phyloP scores from a whole-genome alignment of 169 alveolate species.

The Eimeria maxima region DNA sequence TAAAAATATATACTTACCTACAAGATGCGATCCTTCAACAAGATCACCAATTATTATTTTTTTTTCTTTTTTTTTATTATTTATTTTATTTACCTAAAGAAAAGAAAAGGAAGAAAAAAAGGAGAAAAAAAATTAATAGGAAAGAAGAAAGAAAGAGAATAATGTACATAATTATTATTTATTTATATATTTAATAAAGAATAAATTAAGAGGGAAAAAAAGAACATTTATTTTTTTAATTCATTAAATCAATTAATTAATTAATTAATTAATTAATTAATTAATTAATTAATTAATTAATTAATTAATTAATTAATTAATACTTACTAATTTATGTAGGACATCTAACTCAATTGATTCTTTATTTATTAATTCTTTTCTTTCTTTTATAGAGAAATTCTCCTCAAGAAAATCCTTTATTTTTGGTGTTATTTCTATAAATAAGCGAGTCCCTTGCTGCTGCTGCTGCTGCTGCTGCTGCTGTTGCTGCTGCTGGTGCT shows the following conservation, averaged over 20 bases:
- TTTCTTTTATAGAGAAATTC: neutral
- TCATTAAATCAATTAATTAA: too few relatives aligned
- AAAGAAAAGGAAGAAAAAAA: neutral
- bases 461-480: conserved; percentile 66
- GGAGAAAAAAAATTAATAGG: too few relatives aligned
- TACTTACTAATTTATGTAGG: conserved; percentile 51
- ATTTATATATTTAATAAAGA: neutral
- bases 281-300: too few relatives aligned
- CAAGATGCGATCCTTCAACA: neutral
- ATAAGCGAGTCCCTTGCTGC: conserved; percentile 28
- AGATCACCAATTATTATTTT: neutral
- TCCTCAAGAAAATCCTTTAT: conserved; percentile 39
- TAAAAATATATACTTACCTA: neutral
- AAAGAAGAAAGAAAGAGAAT: neutral
- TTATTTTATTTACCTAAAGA: too few relatives aligned
- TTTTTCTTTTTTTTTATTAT: too few relatives aligned
- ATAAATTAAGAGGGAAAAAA: too few relatives aligned
- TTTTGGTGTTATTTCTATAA: conserved; percentile 65
- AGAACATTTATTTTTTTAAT: neutral
- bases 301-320: neutral
- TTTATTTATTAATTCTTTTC: neutral
- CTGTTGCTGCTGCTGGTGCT: conserved; percentile 54
- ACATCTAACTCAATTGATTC: conserved; percentile 54
- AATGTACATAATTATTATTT: neutral
- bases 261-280: too few relatives aligned